A percentile compares a stretch with the other conserved stretches of the same genome.
Evolutionary conservation across 768 basidiomycete genomes (phyloP).

Genomic region (Dioszegia hungarica): DNA sequence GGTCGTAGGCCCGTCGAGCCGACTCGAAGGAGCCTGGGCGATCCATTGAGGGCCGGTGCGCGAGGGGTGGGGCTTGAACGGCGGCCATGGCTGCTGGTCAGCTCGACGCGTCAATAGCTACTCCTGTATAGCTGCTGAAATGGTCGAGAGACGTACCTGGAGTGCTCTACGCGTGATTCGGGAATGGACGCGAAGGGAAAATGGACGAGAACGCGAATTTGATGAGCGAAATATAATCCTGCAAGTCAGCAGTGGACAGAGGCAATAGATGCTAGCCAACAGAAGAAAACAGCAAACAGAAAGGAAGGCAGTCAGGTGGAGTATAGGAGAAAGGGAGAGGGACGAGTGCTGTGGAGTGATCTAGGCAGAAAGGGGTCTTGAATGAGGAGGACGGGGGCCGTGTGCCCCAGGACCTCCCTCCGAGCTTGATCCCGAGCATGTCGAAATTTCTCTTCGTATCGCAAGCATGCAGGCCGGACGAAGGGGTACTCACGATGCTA

Average conservation of each 20-base stretch:
- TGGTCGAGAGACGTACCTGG: too few relatives aligned
- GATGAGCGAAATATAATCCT: neutral
- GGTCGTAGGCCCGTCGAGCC: conserved; percentile 23
- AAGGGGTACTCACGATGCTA: too few relatives aligned
- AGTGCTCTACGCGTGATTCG: too few relatives aligned
- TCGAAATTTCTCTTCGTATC: too few relatives aligned
- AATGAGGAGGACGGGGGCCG: too few relatives aligned
- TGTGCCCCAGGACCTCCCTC: too few relatives aligned
- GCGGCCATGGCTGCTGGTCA: conserved; percentile 8
- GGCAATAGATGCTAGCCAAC: neutral
- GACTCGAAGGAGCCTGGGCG: conserved; percentile 35
- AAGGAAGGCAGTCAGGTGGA: neutral
- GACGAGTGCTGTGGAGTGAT: too few relatives aligned
- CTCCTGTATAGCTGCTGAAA: too few relatives aligned
- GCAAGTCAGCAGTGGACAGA: too few relatives aligned
- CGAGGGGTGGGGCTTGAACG: conserved; percentile 21
- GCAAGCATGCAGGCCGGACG: too few relatives aligned
- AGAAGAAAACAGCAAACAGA: neutral
- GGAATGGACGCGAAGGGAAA: neutral
- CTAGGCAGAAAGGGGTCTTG: too few relatives aligned
- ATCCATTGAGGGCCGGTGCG: conserved; percentile 37
- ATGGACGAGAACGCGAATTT: neutral
- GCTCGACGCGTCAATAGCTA: neutral
- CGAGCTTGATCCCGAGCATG: too few relatives aligned
- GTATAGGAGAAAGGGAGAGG: neutral